phyloP scores from a whole-genome alignment of 768 basidiomycete genomes.

The Lactifluus volemus region DNA sequence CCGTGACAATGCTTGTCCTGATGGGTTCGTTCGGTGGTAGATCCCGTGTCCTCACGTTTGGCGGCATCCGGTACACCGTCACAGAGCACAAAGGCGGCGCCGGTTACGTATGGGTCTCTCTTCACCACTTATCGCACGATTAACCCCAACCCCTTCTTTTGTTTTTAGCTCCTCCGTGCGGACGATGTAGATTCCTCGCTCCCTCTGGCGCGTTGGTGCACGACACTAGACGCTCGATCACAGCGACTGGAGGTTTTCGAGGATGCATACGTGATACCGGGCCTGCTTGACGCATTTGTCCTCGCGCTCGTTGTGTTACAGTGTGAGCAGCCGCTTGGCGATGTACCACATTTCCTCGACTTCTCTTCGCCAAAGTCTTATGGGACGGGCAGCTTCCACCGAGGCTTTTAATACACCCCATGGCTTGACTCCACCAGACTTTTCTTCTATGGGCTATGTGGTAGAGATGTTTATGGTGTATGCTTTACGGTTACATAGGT shows the following conservation, averaged over 20 bases:
- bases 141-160: background rate
- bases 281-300: conserved; percentile 8
- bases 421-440: background rate
- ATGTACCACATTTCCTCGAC: background rate
- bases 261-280: background rate
- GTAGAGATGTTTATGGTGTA: background rate
- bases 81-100: conserved; percentile 1
- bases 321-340: conserved; percentile 11
- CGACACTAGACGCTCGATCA: background rate
- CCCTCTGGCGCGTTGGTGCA: conserved; percentile 13
- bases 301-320: conserved; percentile 12
- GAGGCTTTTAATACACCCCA: background rate
- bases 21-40: background rate
- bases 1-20: background rate
- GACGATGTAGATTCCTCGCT: background rate
- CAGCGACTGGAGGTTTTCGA: conserved; percentile 10
- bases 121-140: no score
- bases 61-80: conserved; percentile 1
- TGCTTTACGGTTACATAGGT: background rate
- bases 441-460: background rate
- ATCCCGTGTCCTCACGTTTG: conserved; percentile 8
- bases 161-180: background rate
- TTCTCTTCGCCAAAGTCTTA: conserved; percentile 1
- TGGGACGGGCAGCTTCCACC: background rate
- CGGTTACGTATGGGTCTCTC: conserved; percentile 5